Evolutionary conservation across 495 filamentous ascomycete genomes (phyloP), one percentile per base, ranked within the genome.

Genomic region (Daldinia caldariorum): DNA sequence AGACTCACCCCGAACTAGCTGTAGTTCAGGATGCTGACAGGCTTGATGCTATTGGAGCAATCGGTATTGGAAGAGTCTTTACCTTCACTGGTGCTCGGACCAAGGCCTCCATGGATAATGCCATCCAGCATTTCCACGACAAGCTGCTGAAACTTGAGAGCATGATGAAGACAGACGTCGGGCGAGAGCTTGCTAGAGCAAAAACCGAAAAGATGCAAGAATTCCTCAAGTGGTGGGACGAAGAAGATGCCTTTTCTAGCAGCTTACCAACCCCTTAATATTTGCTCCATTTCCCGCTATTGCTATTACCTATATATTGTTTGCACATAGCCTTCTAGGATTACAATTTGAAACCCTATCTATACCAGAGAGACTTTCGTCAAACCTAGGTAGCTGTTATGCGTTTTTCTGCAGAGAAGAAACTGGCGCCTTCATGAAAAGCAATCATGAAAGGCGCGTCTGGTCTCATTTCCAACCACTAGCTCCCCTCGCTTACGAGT

Each of bases 1-100:
- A 76, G 5, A 59, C 82, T 37, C 81, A 90, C 74, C 91, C 89
- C 0, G 94, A 97, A 78, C 80, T 97, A 6, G 92, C 85, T 0
- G 85, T 96, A 49, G 93, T 97, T 12, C 94, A 97, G 78, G 94
- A 97, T 78, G 94, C 94, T 1, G 94, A 97, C 80, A 84, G 94
- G 8, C 80, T 97, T 41, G 94, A 97, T 83, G 93, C 94, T 3
- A 87, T 97, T 70, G 94, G 94, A 1, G 92, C 92, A 0, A 84
- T 97, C 54, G 94, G 93, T 3, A 87, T 97, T 59, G 94, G 86
- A 2, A 77, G 94, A 43, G 84, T 86, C 49, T 97, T 97, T 78
- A 90, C 91, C 2, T 97, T 87, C 75, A 84, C 89, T 0, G 92
- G 88, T 0, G 90, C 88, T 7, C 88, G 86, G 79, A 76, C 75